Percentiles rank a stretch among this genome's conserved stretches.
phyloP scores from a whole-genome alignment of 225 moss, liverwort and hornwort species.

The Rhytidiadelphus loreus region DNA sequence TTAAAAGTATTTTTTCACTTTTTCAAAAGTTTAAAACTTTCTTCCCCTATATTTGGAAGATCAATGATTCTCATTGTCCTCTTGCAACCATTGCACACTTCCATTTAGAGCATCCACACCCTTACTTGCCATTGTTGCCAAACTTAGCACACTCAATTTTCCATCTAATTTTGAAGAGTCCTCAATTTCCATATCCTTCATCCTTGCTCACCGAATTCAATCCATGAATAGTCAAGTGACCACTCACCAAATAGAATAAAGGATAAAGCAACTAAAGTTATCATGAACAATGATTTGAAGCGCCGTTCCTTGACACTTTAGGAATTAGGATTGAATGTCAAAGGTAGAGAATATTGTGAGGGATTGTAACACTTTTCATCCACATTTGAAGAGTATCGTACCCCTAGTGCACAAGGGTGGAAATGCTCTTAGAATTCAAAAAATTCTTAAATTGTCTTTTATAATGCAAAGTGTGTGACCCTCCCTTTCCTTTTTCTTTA shows the following conservation, averaged over 20 bases:
- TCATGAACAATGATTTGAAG: not conserved
- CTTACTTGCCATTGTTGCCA: not conserved
- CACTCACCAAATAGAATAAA: not conserved
- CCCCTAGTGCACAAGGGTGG: rapidly evolving
- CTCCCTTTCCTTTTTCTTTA: not conserved
- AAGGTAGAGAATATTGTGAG: not conserved
- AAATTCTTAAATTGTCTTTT: not conserved
- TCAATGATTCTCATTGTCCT: not conserved
- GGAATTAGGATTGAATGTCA: not conserved
- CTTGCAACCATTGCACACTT: not conserved
- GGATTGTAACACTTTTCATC: not conserved
- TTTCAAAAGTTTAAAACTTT: rapidly evolving
- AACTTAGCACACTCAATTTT: not conserved
- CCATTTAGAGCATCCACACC: not conserved
- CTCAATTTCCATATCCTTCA: not conserved
- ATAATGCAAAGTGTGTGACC: not conserved
- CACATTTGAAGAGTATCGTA: not conserved
- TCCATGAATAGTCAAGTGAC: rapidly evolving
- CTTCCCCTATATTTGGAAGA: rapidly evolving
- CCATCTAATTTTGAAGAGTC: not conserved
- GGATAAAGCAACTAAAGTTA: not conserved
- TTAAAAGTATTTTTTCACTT: not conserved
- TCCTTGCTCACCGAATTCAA: rapidly evolving
- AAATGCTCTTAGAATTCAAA: not conserved
- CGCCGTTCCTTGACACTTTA: not conserved